Conservation (phyloP, 257 asterid genomes). For the Gentiana dahurica region DNA sequence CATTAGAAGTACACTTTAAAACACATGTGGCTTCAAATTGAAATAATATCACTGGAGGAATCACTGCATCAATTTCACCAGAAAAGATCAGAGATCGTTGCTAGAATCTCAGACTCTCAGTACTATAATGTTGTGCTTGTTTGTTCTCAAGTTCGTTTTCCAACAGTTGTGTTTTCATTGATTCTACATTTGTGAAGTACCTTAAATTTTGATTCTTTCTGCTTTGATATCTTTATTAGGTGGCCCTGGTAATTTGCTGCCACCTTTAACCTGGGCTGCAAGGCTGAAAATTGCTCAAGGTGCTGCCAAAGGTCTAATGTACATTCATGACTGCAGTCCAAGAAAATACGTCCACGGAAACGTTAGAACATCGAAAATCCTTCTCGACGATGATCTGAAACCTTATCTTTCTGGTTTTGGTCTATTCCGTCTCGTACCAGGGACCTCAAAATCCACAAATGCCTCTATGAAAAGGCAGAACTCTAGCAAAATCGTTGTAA, state of each 20-base stretch:
- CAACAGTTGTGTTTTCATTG: no score
- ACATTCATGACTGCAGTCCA: slow-evolving; percentile 88
- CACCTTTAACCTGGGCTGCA: slow-evolving; percentile 59
- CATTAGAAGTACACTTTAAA: no score
- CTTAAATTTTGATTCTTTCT: background rate
- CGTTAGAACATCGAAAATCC: slow-evolving; percentile 72
- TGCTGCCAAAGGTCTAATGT: slow-evolving; percentile 47
- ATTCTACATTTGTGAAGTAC: no score
- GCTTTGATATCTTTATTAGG: slow-evolving; percentile 27
- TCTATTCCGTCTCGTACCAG: slow-evolving; percentile 46
- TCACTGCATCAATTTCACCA: no score
- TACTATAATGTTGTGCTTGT: no score
- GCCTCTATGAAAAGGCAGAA: slow-evolving; percentile 29
- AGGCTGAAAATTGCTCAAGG: slow-evolving; percentile 65
- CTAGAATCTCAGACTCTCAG: no score
- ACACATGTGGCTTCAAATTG: no score
- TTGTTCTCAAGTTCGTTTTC: no score
- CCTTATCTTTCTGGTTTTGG: slow-evolving; percentile 83
- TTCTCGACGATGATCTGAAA: slow-evolving; percentile 70
- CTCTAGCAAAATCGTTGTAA: slow-evolving; percentile 15
- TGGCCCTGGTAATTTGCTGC: slow-evolving; percentile 46
- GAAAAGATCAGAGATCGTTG: no score
- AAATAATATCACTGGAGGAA: no score
- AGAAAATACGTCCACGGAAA: slow-evolving; percentile 63
- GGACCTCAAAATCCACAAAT: slow-evolving; percentile 28